phyloP scores from a whole-genome alignment of 768 basidiomycete genomes.

The Boletus rufocinnamomeus region DNA sequence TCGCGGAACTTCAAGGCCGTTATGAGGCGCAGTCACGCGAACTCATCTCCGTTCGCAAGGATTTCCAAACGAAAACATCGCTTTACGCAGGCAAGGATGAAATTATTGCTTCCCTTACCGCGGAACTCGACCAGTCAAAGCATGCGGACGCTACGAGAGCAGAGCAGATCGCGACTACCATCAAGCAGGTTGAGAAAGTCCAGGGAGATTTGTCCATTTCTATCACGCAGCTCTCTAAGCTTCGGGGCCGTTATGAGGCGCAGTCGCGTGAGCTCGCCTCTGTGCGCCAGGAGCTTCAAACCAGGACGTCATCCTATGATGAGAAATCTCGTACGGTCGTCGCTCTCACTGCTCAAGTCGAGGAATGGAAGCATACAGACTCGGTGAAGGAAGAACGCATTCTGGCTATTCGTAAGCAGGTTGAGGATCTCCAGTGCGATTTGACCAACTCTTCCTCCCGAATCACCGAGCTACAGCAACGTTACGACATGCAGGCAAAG shows the following conservation, averaged over 20 bases:
- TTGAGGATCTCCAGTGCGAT: not conserved
- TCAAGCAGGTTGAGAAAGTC: constrained; percentile 1
- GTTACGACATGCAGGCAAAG: not conserved
- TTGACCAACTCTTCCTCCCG: not conserved
- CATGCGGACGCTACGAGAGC: not conserved
- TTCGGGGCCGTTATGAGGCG: not conserved
- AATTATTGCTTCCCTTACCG: not conserved
- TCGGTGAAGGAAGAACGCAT: not conserved
- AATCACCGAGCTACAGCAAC: not conserved
- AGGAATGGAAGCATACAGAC: not conserved
- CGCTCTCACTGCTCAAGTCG: not conserved
- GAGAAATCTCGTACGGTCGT: not conserved
- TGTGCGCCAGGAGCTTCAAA: not conserved
- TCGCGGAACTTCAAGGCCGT: not conserved
- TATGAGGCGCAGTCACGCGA: not conserved
- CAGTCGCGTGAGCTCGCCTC: constrained; percentile 1
- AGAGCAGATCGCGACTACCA: not conserved
- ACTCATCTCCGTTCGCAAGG: not conserved
- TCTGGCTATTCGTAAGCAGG: not conserved
- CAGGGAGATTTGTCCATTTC: not conserved
- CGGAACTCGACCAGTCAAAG: not conserved
- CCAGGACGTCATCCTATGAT: not conserved
- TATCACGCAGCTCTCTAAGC: not conserved
- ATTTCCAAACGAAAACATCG: not conserved
- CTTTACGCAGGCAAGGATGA: not conserved